Base-by-base conservation (phyloP, 805 yeast species). In the Starmerella riodocensis region DNA sequence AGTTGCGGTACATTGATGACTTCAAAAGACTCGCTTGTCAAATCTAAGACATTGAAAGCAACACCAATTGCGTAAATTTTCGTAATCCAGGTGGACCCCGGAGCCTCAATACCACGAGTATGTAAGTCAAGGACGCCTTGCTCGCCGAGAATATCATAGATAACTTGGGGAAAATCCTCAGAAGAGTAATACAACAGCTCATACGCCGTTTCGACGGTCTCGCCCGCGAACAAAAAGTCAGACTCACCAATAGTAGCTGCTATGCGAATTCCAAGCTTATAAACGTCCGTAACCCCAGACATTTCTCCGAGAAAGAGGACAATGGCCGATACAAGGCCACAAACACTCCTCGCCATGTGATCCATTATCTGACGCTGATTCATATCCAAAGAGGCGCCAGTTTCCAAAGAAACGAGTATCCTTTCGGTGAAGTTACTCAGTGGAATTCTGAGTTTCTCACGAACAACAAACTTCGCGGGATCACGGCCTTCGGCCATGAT, bases 401-500 rank as follows among this genome's bases (percentile, higher is more conserved):
- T 32, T 7, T 27, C 30, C 14, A 31, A 3, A 2, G 43, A 20
- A 3, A 18, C 12, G 9, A 18, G 12, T 2, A 30, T 17, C 16
- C 35, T 36, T 3, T 3, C 9, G 11, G 45, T 21, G 3, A 35
- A 13, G 3, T 27, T 17, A 17, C 20, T 22, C 3, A 45, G 6
- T 2, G 39, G 29, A 1, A 14, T 5, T 14, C 31, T 34, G 30
- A 88, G 73, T 45, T 79, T 74, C 14, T 74, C 73, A 54, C 96
- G 71, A 81, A 93, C 79, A 39, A 81, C 57, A 56, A 71, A 73
- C 17, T 73, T 70, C 21, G 84, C 74, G 27, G 83, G 70, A 47
- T 83, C 93, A 50, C 82, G 77, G 17, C 95, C 96, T 59, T 85
- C 94, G 53, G 83, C 94, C 38, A 83, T 66, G 3, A 79, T 77